These are phyloP conservation scores for Zostera marina DNA, from an alignment of 116 monocot species.

Conservation along the genomic window DNA sequence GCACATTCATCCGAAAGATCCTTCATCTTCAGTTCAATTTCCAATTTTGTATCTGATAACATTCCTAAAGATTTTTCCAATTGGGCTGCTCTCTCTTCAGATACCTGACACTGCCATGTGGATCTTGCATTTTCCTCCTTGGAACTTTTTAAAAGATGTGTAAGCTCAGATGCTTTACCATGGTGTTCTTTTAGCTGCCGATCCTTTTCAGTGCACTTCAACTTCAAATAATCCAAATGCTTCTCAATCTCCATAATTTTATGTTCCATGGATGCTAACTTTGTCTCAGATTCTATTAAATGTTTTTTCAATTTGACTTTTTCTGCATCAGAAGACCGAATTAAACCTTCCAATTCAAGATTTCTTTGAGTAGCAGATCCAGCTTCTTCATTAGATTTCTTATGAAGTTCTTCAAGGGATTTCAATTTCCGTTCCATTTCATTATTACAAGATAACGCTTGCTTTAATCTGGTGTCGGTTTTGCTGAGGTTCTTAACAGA, in stretches of 20 bases:
- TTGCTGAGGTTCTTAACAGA: slow-evolving; percentile 34
- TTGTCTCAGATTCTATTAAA: slow-evolving; percentile 40
- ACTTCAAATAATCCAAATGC: slow-evolving; percentile 27
- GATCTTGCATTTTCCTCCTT: slow-evolving; percentile 35
- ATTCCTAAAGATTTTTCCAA: slow-evolving; percentile 49
- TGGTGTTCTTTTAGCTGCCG: slow-evolving; percentile 23
- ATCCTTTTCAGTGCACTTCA: slow-evolving; percentile 33
- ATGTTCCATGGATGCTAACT: slow-evolving; percentile 34
- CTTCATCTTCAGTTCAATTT: slow-evolving; percentile 48
- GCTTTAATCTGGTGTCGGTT: slow-evolving; percentile 31
- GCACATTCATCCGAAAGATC: slow-evolving; percentile 35
- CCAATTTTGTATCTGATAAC: slow-evolving; percentile 17
- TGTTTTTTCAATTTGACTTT: slow-evolving; percentile 34
- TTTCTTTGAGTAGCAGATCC: slow-evolving; percentile 31
- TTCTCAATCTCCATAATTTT: slow-evolving; percentile 40
- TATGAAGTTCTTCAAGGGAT: slow-evolving; percentile 35
- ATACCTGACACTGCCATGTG: slow-evolving; percentile 20
- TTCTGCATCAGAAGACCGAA: slow-evolving; percentile 33
- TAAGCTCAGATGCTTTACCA: slow-evolving; percentile 29
- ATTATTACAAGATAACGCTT: slow-evolving; percentile 30
- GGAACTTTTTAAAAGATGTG: slow-evolving; percentile 14
- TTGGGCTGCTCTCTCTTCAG: slow-evolving; percentile 45
- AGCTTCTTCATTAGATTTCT: slow-evolving; percentile 16
- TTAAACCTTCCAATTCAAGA: slow-evolving; percentile 45
- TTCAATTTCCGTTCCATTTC: slow-evolving; percentile 48